Conservation (phyloP, 2,329 filamentous ascomycete species). For the Alternaria triticina region DNA sequence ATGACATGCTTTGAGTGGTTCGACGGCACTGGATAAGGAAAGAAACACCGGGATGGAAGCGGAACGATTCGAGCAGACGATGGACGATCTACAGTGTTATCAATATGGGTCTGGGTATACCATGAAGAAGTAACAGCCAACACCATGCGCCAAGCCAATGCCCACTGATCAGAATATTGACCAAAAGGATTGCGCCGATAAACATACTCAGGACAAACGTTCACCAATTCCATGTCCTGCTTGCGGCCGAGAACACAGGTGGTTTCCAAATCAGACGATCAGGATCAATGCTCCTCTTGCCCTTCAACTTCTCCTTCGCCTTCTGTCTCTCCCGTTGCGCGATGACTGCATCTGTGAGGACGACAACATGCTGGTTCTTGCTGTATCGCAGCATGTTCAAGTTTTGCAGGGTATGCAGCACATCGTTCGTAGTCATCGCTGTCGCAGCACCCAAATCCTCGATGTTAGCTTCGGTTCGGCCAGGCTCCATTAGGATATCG, state of each 20-base stretch:
- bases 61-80: neutral
- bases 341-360: constrained; percentile 83
- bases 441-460: constrained; percentile 80
- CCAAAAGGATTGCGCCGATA: neutral
- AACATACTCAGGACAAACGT: neutral
- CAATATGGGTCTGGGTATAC: neutral
- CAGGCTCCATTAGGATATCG: constrained; percentile 73
- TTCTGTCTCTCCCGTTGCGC: constrained; percentile 71
- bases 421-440: constrained; percentile 97
- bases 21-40: neutral
- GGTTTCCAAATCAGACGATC: constrained; percentile 91
- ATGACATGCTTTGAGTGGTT: neutral
- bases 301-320: constrained; percentile 81
- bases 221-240: constrained; percentile 94
- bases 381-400: constrained; percentile 95
- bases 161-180: neutral
- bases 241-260: constrained; percentile 88
- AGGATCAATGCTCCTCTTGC: constrained; percentile 77
- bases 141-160: neutral
- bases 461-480: constrained; percentile 76
- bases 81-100: neutral
- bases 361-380: constrained; percentile 95
- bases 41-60: neutral
- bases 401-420: constrained; percentile 91
- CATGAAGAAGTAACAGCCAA: neutral